phyloP scores from a whole-genome alignment of 768 basidiomycete genomes.

The Boletus coccyginus region DNA sequence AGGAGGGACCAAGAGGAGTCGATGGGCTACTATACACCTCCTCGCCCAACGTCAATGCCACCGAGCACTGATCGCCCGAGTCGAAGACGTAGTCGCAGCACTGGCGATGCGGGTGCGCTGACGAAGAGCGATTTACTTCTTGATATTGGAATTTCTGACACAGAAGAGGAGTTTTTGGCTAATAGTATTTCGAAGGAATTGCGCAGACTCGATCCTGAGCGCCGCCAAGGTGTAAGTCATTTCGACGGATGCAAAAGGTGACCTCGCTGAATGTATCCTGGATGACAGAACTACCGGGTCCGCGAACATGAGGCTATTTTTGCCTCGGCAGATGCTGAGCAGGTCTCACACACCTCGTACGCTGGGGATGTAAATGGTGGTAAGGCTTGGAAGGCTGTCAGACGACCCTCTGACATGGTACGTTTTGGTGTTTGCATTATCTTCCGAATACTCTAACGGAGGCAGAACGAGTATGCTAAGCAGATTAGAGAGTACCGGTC shows the following conservation, averaged over 20 bases:
- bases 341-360: slow-evolving; percentile 63
- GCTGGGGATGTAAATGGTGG: slow-evolving; percentile 84
- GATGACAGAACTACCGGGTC: slow-evolving; percentile 70
- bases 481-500: slow-evolving; percentile 81
- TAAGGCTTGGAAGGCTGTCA: slow-evolving; percentile 81
- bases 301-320: slow-evolving; percentile 80
- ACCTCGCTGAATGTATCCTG: slow-evolving; percentile 3
- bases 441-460: not conserved
- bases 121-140: slow-evolving; percentile 34
- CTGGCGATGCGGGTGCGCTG: slow-evolving; percentile 62
- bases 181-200: slow-evolving; percentile 77
- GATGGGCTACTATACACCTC: slow-evolving; percentile 34
- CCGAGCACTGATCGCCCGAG: slow-evolving; percentile 46
- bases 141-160: slow-evolving; percentile 38
- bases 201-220: slow-evolving; percentile 47
- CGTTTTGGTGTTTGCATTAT: slow-evolving; percentile 17
- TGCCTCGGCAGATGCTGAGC: slow-evolving; percentile 71
- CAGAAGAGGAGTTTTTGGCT: slow-evolving; percentile 52
- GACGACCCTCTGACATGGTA: slow-evolving; percentile 94
- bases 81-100: slow-evolving; percentile 72
- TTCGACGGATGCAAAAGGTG: not conserved
- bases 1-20: slow-evolving; percentile 49
- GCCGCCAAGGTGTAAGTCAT: slow-evolving; percentile 22
- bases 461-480: slow-evolving; percentile 89
- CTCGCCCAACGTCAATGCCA: slow-evolving; percentile 24